These are phyloP conservation scores for Multifurca ochricompacta DNA, from an alignment of 768 basidiomycete species.

Conservation along the genomic window DNA sequence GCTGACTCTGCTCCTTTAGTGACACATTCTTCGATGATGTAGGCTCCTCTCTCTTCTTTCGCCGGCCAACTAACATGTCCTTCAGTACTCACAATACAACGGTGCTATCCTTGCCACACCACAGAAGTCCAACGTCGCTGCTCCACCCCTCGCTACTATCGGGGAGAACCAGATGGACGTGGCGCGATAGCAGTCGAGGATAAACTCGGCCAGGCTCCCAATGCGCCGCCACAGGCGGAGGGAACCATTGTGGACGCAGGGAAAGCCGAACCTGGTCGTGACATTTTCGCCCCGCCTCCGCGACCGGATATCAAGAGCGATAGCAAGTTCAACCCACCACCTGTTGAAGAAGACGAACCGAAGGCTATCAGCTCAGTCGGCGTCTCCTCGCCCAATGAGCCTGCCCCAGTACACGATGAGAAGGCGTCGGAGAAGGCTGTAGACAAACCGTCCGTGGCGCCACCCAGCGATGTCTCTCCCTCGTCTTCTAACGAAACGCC, in stretches of 20 bases:
- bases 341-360: slow-evolving; percentile 3
- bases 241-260: slow-evolving; percentile 38
- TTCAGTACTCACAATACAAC: slow-evolving; percentile 53
- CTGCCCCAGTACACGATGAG: not conserved
- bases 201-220: slow-evolving; percentile 25
- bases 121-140: slow-evolving; percentile 26
- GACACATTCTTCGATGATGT: slow-evolving; percentile 64
- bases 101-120: slow-evolving; percentile 32
- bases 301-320: slow-evolving; percentile 44
- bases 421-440: not conserved
- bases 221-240: slow-evolving; percentile 19
- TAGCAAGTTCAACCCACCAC: not conserved
- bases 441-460: not conserved
- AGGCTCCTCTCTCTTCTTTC: slow-evolving; percentile 27
- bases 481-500: not conserved
- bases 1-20: slow-evolving; percentile 30
- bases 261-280: slow-evolving; percentile 63
- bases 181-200: slow-evolving; percentile 48
- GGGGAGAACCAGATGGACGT: slow-evolving; percentile 46
- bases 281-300: slow-evolving; percentile 56
- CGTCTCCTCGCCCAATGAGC: not conserved
- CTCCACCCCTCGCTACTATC: slow-evolving; percentile 35
- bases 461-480: not conserved
- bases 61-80: not conserved
- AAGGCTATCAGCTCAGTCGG: slow-evolving; percentile 9